Evolutionary conservation across 306 rosid species (phyloP).

Genomic region (Rosa lucieae): DNA sequence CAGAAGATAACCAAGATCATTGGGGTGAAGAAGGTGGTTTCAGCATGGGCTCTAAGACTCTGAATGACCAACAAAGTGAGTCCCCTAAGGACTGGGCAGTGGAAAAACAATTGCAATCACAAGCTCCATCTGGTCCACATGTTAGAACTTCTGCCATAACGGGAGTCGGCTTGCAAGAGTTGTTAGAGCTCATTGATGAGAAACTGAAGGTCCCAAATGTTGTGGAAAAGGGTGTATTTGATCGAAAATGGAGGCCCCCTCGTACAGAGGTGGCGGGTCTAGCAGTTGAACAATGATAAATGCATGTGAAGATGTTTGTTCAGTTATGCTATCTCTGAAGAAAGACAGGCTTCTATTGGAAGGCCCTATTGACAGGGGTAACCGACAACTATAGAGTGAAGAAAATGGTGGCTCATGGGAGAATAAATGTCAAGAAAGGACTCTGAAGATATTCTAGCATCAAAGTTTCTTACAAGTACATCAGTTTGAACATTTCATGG

Average conservation of each 20-base stretch:
- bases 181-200: slow-evolving; percentile 70
- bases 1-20: slow-evolving; percentile 39
- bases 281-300: slow-evolving; percentile 42
- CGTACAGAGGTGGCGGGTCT: slow-evolving; percentile 38
- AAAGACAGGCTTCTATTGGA: background rate
- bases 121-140: slow-evolving; percentile 52
- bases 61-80: slow-evolving; percentile 31
- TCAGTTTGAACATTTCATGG: background rate
- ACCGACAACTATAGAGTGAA: background rate
- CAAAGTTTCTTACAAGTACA: background rate
- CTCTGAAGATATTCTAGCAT: background rate
- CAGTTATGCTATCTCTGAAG: background rate
- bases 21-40: slow-evolving; percentile 39
- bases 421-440: background rate
- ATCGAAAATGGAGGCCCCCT: slow-evolving; percentile 84
- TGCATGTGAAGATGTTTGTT: background rate
- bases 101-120: slow-evolving; percentile 22
- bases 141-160: slow-evolving; percentile 69
- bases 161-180: slow-evolving; percentile 83
- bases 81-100: slow-evolving; percentile 16
- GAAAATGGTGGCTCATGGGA: background rate
- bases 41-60: slow-evolving; percentile 18
- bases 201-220: slow-evolving; percentile 51
- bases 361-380: background rate
- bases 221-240: slow-evolving; percentile 46